phyloP scores from a whole-genome alignment of 2,329 filamentous ascomycete species.

The Tolypocladium guangdongense region DNA sequence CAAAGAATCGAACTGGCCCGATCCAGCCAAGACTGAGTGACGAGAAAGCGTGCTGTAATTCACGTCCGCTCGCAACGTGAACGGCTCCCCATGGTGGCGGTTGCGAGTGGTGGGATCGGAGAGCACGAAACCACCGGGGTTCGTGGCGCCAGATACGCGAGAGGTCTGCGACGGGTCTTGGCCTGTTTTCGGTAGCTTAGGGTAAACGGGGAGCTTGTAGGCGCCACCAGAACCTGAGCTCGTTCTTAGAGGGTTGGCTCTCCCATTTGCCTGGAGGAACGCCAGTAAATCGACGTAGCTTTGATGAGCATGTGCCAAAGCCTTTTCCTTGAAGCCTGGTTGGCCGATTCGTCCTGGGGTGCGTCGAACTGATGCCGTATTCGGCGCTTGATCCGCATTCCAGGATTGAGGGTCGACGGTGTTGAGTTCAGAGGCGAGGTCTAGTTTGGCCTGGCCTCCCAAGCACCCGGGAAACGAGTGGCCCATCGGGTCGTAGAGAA shows the following conservation, averaged over 20 bases:
- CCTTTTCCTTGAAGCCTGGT: constrained; percentile 53
- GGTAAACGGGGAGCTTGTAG: constrained; percentile 43
- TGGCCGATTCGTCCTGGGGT: constrained; percentile 2
- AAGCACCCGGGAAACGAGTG: neutral
- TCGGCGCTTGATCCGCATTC: neutral
- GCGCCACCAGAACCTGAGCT: constrained; percentile 25
- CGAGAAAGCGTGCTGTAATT: neutral
- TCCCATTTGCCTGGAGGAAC: constrained; percentile 51
- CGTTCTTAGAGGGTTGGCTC: constrained; percentile 27
- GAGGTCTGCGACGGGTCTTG: constrained; percentile 2
- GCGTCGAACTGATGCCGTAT: neutral
- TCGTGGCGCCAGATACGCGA: neutral
- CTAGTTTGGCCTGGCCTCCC: neutral
- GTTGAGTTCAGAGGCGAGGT: neutral
- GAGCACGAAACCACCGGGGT: neutral
- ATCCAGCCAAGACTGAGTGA: neutral
- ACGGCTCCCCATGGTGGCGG: neutral
- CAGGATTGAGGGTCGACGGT: neutral
- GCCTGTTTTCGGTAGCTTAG: constrained; percentile 31
- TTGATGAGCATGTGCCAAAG: constrained; percentile 57
- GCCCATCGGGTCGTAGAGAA: neutral
- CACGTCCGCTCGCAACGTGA: neutral
- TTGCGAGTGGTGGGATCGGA: neutral
- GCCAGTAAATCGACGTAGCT: constrained; percentile 62
- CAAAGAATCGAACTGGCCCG: neutral